Evolutionary conservation across 2,329 filamentous ascomycete species (phyloP).

Genomic region (Aureobasidium leucospermi): DNA sequence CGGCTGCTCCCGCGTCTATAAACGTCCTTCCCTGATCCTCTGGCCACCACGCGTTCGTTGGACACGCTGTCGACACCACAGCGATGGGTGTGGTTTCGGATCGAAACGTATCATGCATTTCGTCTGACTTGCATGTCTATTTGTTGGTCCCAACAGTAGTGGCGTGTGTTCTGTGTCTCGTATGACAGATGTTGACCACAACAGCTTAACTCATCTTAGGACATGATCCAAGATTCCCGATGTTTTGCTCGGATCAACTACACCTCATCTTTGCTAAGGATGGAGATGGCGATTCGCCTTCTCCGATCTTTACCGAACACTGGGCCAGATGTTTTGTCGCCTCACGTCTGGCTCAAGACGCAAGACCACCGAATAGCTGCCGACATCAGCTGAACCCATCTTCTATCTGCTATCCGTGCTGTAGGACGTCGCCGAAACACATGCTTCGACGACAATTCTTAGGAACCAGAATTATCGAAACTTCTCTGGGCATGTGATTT

Average conservation of each 20-base stretch:
- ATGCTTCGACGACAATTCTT: neutral
- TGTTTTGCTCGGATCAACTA: too few species aligned
- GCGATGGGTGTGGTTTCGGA: neutral
- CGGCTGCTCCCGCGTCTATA: neutral
- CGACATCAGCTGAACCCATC: neutral
- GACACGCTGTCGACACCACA: neutral
- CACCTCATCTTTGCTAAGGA: neutral
- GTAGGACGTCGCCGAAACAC: neutral
- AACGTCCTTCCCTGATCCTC: neutral
- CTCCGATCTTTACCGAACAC: neutral
- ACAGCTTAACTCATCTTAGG: neutral
- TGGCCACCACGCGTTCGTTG: neutral
- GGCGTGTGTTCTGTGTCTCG: neutral
- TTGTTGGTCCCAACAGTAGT: neutral
- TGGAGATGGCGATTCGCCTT: too few species aligned
- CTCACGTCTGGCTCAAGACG: neutral
- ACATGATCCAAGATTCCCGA: too few species aligned
- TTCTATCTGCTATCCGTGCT: neutral
- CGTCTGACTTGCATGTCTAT: neutral
- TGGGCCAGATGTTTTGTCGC: neutral
- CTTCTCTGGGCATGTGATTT: too few species aligned
- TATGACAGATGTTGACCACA: neutral
- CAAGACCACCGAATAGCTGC: neutral
- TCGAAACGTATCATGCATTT: neutral
- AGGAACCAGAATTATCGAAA: too few species aligned